Evolutionary conservation across 495 filamentous ascomycete genomes (phyloP).

Genomic region (Penicillium tannophilum): DNA sequence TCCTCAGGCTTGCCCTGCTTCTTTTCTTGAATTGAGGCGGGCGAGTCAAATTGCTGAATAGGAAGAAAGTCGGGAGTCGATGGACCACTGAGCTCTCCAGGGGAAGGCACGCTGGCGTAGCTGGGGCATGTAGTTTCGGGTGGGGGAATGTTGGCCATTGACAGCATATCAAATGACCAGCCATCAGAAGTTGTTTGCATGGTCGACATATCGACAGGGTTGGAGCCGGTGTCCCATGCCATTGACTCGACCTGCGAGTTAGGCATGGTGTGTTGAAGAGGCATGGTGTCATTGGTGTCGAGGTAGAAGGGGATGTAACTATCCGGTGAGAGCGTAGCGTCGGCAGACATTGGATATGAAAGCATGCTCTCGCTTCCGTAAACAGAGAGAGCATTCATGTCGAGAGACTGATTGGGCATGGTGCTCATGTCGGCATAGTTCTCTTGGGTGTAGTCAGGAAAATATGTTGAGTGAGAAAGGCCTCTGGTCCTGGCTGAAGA

Average conservation of each 20-base stretch:
- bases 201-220: slow-evolving; percentile 19
- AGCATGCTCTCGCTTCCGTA: slow-evolving; percentile 29
- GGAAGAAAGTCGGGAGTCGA: slow-evolving; percentile 63
- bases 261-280: slow-evolving; percentile 48
- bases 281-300: slow-evolving; percentile 38
- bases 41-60: slow-evolving; percentile 45
- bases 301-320: slow-evolving; percentile 30
- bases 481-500: slow-evolving; percentile 40
- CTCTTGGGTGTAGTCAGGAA: slow-evolving; percentile 24
- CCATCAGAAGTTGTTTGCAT: slow-evolving; percentile 34
- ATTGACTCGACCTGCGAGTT: slow-evolving; percentile 42
- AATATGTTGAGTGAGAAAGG: slow-evolving; percentile 36
- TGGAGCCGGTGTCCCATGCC: slow-evolving; percentile 29
- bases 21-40: slow-evolving; percentile 28
- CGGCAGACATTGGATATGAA: slow-evolving; percentile 33
- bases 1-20: slow-evolving; percentile 51
- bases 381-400: slow-evolving; percentile 21
- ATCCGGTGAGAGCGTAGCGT: slow-evolving; percentile 34
- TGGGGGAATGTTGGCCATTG: slow-evolving; percentile 42
- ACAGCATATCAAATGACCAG: slow-evolving; percentile 45
- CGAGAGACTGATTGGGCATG: slow-evolving; percentile 27
- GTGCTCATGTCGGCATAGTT: slow-evolving; percentile 30
- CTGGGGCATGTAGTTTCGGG: slow-evolving; percentile 35
- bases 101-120: slow-evolving; percentile 45
- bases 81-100: slow-evolving; percentile 49